Conservation (phyloP, 2,329 filamentous ascomycete genomes). For the Ophiostoma pallidulum region DNA sequence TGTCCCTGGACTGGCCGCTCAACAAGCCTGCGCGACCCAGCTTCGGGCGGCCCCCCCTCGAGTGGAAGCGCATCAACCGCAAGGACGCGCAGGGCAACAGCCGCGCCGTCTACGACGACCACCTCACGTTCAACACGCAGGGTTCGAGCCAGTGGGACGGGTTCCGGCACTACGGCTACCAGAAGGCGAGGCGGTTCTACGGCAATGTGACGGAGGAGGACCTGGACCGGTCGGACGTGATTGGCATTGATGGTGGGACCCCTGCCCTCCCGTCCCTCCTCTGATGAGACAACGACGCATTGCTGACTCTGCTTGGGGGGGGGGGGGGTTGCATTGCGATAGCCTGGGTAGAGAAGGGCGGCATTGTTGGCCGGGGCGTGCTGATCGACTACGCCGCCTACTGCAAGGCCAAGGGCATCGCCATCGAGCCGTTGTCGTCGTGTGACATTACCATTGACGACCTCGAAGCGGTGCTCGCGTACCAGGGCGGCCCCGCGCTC, state of each 20-base stretch:
- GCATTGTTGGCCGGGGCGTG: conserved; percentile 38
- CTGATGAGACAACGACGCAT: neutral
- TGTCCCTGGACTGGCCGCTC: conserved; percentile 53
- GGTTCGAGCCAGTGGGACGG: conserved; percentile 41
- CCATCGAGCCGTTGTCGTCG: conserved; percentile 12
- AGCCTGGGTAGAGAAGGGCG: conserved; percentile 27
- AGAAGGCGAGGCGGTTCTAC: conserved; percentile 13
- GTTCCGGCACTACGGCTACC: conserved; percentile 31
- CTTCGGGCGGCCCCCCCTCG: conserved; percentile 38
- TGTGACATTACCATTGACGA: conserved; percentile 20
- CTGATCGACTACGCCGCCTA: conserved; percentile 31
- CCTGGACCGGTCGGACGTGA: conserved; percentile 7
- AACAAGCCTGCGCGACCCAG: conserved; percentile 34
- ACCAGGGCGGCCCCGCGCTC: conserved; percentile 25
- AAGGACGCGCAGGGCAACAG: conserved; percentile 11
- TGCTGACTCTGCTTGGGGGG: neutral
- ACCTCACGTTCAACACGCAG: conserved; percentile 38
- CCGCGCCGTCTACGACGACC: conserved; percentile 39
- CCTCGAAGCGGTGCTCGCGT: conserved; percentile 25
- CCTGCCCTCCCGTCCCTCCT: no score
- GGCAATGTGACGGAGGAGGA: conserved; percentile 6
- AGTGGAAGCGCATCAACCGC: conserved; percentile 19
- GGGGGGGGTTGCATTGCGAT: no score
- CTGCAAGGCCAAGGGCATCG: conserved; percentile 7
- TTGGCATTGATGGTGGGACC: conserved; percentile 14